phyloP scores from a whole-genome alignment of 345 rosid species.

The Chamaenerion angustifolium region DNA sequence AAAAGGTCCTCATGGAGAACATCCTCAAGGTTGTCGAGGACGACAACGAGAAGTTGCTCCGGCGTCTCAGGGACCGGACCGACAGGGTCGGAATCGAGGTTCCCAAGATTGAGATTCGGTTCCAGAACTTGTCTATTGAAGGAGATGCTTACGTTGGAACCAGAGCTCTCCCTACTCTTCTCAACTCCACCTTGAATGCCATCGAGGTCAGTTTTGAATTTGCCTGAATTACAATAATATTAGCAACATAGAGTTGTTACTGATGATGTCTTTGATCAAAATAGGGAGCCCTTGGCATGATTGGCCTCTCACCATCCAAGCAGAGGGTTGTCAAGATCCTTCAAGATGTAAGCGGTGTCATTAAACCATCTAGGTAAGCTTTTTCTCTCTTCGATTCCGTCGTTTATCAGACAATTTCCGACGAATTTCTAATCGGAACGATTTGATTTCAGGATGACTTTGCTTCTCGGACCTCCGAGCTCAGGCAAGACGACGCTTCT shows the following conservation, averaged over 20 bases:
- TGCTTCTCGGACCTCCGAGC: conserved; percentile 34
- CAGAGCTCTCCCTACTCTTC: conserved; percentile 29
- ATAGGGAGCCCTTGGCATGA: conserved; percentile 15
- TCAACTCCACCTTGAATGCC: conserved; percentile 21
- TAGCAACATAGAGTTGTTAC: no score
- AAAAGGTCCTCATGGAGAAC: conserved; percentile 23
- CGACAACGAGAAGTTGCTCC: conserved; percentile 18
- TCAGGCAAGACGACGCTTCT: conserved; percentile 29
- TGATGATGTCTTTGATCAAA: neutral
- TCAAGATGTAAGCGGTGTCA: conserved; percentile 19
- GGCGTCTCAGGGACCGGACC: conserved; percentile 16
- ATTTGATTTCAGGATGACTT: conserved; percentile 15
- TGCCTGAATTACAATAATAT: no score
- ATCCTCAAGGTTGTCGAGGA: conserved; percentile 23
- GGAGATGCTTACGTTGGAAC: conserved; percentile 30
- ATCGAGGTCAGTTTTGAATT: conserved; percentile 26
- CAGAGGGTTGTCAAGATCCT: conserved; percentile 24
- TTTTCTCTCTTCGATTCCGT: no score
- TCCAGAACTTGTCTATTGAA: conserved; percentile 22
- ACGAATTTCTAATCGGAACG: neutral
- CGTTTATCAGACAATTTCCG: no score
- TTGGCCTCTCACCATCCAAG: conserved; percentile 23
- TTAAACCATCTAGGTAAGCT: conserved; percentile 26
- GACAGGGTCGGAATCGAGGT: conserved; percentile 30
- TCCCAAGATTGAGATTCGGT: conserved; percentile 29